Evolutionary conservation across 2,329 filamentous ascomycete species (phyloP).

Genomic region (Byssochlamys sp.): DNA sequence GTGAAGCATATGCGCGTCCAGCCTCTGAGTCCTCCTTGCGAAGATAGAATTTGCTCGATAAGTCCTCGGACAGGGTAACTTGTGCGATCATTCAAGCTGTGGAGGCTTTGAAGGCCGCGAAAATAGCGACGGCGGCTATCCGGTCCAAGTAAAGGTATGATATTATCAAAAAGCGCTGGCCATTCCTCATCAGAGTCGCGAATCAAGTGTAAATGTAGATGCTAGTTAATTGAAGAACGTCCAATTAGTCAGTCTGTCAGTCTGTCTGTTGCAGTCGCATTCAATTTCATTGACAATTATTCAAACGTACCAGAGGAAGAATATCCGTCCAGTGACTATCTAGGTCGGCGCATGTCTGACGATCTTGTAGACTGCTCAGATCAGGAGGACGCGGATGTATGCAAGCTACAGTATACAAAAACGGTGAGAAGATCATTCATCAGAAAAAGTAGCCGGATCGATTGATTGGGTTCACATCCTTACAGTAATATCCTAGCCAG

Average conservation of each 20-base stretch:
- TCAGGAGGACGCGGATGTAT: conserved; percentile 25
- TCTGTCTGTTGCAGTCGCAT: neutral
- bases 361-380: conserved; percentile 14
- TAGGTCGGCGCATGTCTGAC: conserved; percentile 28
- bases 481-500: conserved; percentile 30
- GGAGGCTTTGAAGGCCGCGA: conserved; percentile 14
- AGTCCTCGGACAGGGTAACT: conserved; percentile 24
- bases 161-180: conserved; percentile 16
- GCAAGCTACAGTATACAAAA: conserved; percentile 18
- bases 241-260: neutral
- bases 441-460: neutral
- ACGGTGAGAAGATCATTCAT: neutral
- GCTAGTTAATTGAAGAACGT: too few species aligned
- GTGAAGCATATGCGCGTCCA: conserved; percentile 31
- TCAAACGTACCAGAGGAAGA: conserved; percentile 16
- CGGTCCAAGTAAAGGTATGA: conserved; percentile 10
- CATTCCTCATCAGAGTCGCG: conserved; percentile 14
- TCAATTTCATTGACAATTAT: too few species aligned
- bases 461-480: conserved; percentile 4
- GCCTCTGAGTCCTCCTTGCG: conserved; percentile 22
- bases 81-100: conserved; percentile 3
- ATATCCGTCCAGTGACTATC: conserved; percentile 13
- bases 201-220: conserved; percentile 11
- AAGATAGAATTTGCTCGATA: conserved; percentile 18
- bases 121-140: conserved; percentile 13